Conservation (phyloP, 2,329 filamentous ascomycete species). For the Sarocladiaceae sp. region DNA sequence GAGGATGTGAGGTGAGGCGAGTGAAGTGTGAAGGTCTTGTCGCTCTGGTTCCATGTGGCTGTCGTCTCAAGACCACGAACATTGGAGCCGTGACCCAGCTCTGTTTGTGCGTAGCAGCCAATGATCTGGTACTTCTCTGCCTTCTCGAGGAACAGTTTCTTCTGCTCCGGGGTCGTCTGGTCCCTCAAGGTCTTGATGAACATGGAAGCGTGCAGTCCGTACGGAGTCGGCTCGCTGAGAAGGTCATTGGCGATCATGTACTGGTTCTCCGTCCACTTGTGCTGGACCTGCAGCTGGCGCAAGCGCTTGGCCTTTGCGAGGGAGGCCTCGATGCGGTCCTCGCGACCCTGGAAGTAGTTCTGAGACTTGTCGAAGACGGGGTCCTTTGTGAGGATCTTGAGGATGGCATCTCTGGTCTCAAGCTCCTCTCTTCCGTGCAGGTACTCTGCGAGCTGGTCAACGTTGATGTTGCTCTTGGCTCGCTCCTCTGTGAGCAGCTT, state of each 20-base stretch:
- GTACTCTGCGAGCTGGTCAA: slow-evolving; percentile 61
- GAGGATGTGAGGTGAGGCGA: slow-evolving; percentile 68
- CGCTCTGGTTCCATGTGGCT: slow-evolving; percentile 11
- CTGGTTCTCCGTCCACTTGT: slow-evolving; percentile 65
- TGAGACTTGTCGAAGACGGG: slow-evolving; percentile 72
- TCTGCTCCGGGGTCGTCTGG: slow-evolving; percentile 4
- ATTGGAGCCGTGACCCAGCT: slow-evolving; percentile 13
- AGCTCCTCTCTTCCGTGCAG: slow-evolving; percentile 62
- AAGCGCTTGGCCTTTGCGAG: slow-evolving; percentile 66
- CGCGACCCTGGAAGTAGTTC: slow-evolving; percentile 67
- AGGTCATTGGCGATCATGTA: slow-evolving; percentile 59
- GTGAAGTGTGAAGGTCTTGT: slow-evolving; percentile 61
- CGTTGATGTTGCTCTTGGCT: slow-evolving; percentile 57
- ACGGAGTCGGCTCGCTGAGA: slow-evolving; percentile 58
- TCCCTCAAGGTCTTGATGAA: slow-evolving; percentile 10
- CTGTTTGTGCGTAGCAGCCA: slow-evolving; percentile 13
- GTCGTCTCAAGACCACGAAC: slow-evolving; percentile 13
- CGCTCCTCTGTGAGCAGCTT: slow-evolving; percentile 66
- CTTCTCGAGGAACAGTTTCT: slow-evolving; percentile 6
- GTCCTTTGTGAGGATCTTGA: slow-evolving; percentile 59
- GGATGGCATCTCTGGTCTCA: slow-evolving; percentile 51
- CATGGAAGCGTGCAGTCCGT: slow-evolving; percentile 12
- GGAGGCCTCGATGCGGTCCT: slow-evolving; percentile 62
- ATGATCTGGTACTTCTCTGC: slow-evolving; percentile 11
- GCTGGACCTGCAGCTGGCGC: slow-evolving; percentile 56